Percentiles rank a stretch among this genome's conserved stretches.
phyloP scores from a whole-genome alignment of 208 protist genomes.

The Phytomonas serpens region DNA sequence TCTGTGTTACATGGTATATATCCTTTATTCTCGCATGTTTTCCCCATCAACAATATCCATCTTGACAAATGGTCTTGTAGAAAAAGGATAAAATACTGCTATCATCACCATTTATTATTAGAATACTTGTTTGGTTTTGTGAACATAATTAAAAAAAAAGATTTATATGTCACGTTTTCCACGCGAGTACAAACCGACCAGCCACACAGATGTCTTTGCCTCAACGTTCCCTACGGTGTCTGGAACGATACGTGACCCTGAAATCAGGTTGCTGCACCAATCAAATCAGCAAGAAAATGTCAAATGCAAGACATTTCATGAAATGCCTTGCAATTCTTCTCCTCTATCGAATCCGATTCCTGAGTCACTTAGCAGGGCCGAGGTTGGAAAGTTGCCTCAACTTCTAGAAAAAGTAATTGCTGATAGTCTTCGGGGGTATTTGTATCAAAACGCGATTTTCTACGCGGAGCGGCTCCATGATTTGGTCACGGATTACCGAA shows the following conservation, averaged over 20 bases:
- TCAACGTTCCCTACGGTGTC: not conserved
- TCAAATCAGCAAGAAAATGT: conserved; percentile 2
- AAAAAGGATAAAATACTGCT: not conserved
- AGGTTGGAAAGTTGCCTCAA: conserved; percentile 19
- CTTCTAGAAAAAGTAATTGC: conserved; percentile 34
- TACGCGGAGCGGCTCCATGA: conserved; percentile 83
- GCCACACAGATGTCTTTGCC: not conserved
- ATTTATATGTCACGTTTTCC: not conserved
- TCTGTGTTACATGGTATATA: not conserved
- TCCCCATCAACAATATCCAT: not conserved
- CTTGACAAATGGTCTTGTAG: not conserved
- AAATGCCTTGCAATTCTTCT: not conserved
- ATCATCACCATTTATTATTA: not conserved
- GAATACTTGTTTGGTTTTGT: not conserved
- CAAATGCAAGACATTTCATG: not conserved
- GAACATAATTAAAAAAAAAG: not conserved
- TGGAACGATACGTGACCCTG: not conserved
- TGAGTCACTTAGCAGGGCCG: conserved; percentile 4
- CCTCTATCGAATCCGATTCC: not conserved
- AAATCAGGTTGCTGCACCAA: not conserved
- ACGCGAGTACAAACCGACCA: not conserved
- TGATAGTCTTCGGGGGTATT: conserved; percentile 45
- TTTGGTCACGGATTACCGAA: conserved; percentile 27
- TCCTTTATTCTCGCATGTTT: not conserved
- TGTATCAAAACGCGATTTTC: conserved; percentile 84